These are phyloP conservation scores for Austroboletus niveus DNA, from an alignment of 1,284 basidiomycete genomes.

Conservation along the genomic window DNA sequence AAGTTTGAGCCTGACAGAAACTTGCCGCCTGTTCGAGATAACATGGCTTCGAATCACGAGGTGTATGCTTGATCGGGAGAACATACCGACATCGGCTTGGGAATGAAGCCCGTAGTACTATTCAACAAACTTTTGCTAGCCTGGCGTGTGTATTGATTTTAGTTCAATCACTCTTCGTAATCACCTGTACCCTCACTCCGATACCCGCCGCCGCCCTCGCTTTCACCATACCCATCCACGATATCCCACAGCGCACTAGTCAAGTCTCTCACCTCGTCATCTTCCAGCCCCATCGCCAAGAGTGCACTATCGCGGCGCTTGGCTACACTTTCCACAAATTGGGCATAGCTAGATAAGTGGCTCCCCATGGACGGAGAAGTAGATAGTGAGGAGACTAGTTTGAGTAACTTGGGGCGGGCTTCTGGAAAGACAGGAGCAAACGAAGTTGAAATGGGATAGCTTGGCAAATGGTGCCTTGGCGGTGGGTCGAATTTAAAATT, in stretches of 20 bases:
- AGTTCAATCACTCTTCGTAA: slow-evolving; percentile 24
- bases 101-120: no score
- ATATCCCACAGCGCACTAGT: slow-evolving; percentile 51
- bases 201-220: slow-evolving; percentile 14
- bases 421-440: slow-evolving; percentile 43
- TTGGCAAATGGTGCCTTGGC: slow-evolving; percentile 40
- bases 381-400: slow-evolving; percentile 25
- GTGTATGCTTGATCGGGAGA: background rate
- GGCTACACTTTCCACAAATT: slow-evolving; percentile 39
- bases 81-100: no score
- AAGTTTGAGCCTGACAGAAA: no score
- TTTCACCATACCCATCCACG: slow-evolving; percentile 44
- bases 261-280: slow-evolving; percentile 52
- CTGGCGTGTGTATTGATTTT: background rate
- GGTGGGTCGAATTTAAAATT: background rate
- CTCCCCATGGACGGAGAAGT: slow-evolving; percentile 32
- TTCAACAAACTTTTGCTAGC: no score
- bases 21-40: no score
- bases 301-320: slow-evolving; percentile 27
- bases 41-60: no score
- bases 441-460: slow-evolving; percentile 52
- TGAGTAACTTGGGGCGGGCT: slow-evolving; percentile 19
- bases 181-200: slow-evolving; percentile 24
- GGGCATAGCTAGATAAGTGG: slow-evolving; percentile 44
- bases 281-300: slow-evolving; percentile 36